These are phyloP conservation scores for Wickerhamomyces rabaulensis DNA, from an alignment of 805 yeast species.

Conservation along the genomic window DNA sequence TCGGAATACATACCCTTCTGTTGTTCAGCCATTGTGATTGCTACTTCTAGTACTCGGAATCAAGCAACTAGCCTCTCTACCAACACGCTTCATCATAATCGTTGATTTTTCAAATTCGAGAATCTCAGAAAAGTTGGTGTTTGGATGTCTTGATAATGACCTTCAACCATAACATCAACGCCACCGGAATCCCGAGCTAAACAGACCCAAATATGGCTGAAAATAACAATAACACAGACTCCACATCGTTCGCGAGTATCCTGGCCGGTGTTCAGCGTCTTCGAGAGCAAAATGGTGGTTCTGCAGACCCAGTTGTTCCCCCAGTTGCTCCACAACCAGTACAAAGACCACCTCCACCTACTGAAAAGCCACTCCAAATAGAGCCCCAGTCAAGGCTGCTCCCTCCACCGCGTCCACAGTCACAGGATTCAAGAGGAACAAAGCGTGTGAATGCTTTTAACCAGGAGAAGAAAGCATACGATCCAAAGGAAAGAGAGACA, in stretches of 20 bases:
- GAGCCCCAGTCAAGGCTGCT: not conserved
- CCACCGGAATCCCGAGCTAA: not conserved
- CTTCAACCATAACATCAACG: not conserved
- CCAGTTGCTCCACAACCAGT: slow-evolving; percentile 1
- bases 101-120: not conserved
- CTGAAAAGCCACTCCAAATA: not conserved
- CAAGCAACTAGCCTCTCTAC: too few relatives aligned
- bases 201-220: not conserved
- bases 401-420: not conserved
- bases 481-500: not conserved
- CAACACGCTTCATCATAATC: not conserved
- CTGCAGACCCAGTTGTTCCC: slow-evolving; percentile 5
- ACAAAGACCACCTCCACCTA: not conserved
- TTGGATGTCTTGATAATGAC: not conserved
- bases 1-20: slow-evolving; percentile 7
- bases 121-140: not conserved
- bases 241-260: slow-evolving; percentile 66
- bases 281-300: slow-evolving; percentile 22
- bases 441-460: not conserved
- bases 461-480: not conserved
- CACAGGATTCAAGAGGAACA: not conserved
- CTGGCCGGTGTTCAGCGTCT: slow-evolving; percentile 63
- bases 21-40: slow-evolving; percentile 7
- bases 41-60: too few relatives aligned
- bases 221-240: slow-evolving; percentile 30